Conservation (phyloP, 768 basidiomycete species). For the Mycena leptocephala region DNA sequence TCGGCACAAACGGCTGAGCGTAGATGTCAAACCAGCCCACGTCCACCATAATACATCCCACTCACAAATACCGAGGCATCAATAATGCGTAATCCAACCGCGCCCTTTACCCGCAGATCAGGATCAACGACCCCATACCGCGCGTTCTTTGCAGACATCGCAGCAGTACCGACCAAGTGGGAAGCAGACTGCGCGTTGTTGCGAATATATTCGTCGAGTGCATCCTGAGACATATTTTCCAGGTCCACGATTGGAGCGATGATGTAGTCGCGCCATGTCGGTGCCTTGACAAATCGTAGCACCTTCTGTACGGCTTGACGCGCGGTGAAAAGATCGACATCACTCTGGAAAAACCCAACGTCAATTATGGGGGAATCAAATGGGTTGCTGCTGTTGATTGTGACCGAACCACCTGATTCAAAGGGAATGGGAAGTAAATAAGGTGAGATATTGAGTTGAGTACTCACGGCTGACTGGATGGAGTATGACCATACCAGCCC, state of each 20-base stretch:
- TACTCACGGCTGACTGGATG: constrained; percentile 13
- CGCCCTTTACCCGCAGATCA: constrained; percentile 33
- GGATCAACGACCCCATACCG: constrained; percentile 13
- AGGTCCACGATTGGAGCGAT: constrained; percentile 6
- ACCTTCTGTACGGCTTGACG: constrained; percentile 15
- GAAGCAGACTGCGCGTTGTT: constrained; percentile 11
- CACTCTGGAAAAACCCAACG: constrained; percentile 54
- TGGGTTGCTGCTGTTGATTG: constrained; percentile 54
- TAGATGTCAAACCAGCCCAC: no score
- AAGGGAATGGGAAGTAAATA: not conserved
- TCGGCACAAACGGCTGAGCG: no score
- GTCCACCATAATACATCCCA: no score
- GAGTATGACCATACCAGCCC: constrained; percentile 4
- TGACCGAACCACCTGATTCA: constrained; percentile 38
- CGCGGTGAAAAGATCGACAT: constrained; percentile 37
- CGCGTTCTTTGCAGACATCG: constrained; percentile 35
- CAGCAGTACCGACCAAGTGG: constrained; percentile 37
- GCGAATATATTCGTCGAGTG: constrained; percentile 34
- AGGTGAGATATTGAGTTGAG: not conserved
- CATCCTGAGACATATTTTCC: not conserved
- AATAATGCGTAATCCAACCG: constrained; percentile 46
- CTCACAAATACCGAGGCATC: constrained; percentile 49
- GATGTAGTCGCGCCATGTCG: constrained; percentile 39
- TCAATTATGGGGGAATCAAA: constrained; percentile 62
- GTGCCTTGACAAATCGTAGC: constrained; percentile 25